Evolutionary conservation across 2,329 filamentous ascomycete species (phyloP).

Genomic region (Clarireedia hainanense): DNA sequence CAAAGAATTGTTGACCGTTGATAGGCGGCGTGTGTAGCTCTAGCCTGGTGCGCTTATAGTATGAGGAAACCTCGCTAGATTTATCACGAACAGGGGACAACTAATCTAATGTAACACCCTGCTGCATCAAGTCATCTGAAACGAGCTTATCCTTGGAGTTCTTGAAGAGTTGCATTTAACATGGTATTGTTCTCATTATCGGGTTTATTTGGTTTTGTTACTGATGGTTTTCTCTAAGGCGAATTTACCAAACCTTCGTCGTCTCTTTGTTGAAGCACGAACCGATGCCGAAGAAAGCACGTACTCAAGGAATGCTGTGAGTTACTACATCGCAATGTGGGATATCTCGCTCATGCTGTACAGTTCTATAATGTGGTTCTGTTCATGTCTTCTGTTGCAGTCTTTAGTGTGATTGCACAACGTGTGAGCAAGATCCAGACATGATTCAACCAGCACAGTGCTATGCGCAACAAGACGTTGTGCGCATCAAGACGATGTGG

Average conservation of each 20-base stretch:
- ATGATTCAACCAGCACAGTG: background rate
- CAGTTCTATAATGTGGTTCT: conserved; percentile 97
- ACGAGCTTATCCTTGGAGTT: conserved; percentile 9
- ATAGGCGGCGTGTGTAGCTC: conserved; percentile 5
- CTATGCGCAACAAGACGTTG: background rate
- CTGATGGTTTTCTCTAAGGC: conserved; percentile 36
- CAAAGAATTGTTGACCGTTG: conserved; percentile 6
- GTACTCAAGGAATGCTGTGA: conserved; percentile 85
- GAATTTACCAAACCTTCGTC: conserved; percentile 86
- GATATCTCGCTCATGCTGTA: conserved; percentile 10
- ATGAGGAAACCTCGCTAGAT: conserved; percentile 10
- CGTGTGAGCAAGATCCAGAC: conserved; percentile 45
- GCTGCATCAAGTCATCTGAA: conserved; percentile 16
- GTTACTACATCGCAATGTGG: conserved; percentile 28
- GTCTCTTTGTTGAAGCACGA: conserved; percentile 89
- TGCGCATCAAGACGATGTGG: background rate
- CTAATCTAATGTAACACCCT: conserved; percentile 13
- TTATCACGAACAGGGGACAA: conserved; percentile 1
- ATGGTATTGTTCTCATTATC: conserved; percentile 18
- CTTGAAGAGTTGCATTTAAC: conserved; percentile 1
- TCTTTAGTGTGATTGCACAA: conserved; percentile 90
- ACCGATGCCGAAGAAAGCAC: conserved; percentile 91
- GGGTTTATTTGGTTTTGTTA: background rate
- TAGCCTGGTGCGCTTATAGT: conserved; percentile 4
- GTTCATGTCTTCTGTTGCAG: conserved; percentile 91